phyloP scores from a whole-genome alignment of 306 rosid species.

The Cicer arietinum region DNA sequence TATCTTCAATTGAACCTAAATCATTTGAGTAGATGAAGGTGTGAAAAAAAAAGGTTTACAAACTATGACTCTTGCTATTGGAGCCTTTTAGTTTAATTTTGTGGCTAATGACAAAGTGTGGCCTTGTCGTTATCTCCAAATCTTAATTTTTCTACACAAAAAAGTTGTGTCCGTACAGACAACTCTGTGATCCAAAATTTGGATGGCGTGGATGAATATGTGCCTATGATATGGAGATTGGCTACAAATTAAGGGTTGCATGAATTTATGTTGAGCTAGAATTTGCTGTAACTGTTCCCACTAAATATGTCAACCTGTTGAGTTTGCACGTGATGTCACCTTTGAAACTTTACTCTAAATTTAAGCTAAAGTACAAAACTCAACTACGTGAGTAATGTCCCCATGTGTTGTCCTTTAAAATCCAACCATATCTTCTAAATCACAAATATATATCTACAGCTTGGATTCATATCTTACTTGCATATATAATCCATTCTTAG shows the following conservation, averaged over 20 bases:
- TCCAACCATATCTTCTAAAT: constrained; percentile 46
- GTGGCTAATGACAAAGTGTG: constrained; percentile 6
- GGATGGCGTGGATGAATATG: constrained; percentile 49
- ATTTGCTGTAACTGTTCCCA: constrained; percentile 49
- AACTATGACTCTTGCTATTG: too few relatives aligned
- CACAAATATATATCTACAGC: neutral
- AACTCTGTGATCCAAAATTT: constrained; percentile 45
- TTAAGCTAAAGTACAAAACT: constrained; percentile 49
- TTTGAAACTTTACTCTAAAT: constrained; percentile 43
- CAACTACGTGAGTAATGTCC: constrained; percentile 37
- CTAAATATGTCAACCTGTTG: constrained; percentile 36
- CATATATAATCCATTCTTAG: neutral
- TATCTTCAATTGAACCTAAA: too few relatives aligned
- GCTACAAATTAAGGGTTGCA: neutral
- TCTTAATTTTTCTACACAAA: constrained; percentile 18
- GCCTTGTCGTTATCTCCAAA: constrained; percentile 41
- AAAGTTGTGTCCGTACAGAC: constrained; percentile 49
- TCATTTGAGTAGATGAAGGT: too few relatives aligned
- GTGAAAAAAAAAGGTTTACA: too few relatives aligned
- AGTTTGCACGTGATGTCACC: constrained; percentile 45
- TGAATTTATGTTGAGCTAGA: constrained; percentile 4
- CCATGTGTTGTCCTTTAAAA: constrained; percentile 50
- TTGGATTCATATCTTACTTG: neutral
- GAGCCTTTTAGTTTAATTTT: too few relatives aligned
- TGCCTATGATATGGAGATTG: constrained; percentile 26